Evolutionary conservation across 495 filamentous ascomycete species (phyloP).

Genomic region (Neurospora sp.): DNA sequence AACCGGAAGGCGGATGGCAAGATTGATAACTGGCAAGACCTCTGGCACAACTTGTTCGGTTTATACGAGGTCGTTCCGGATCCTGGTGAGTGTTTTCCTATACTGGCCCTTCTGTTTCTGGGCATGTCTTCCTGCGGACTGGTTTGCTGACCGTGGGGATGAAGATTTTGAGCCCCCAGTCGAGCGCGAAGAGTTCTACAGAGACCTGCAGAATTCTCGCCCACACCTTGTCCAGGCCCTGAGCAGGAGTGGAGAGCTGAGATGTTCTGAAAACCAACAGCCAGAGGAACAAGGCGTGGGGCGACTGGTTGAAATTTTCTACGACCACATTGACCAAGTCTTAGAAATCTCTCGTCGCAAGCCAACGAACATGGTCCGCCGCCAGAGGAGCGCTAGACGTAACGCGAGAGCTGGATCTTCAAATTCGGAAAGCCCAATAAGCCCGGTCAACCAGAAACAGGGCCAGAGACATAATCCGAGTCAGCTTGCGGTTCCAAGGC

Average conservation of each 20-base stretch:
- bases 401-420: background rate
- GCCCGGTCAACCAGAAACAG: background rate
- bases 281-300: background rate
- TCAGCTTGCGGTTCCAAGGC: background rate
- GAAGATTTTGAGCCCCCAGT: conserved; percentile 20
- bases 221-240: background rate
- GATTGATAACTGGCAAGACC: conserved; percentile 15
- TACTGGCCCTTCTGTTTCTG: background rate
- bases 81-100: conserved; percentile 3
- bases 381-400: conserved; percentile 1
- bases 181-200: conserved; percentile 20
- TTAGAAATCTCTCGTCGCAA: background rate
- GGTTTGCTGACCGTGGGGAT: background rate
- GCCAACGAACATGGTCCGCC: background rate
- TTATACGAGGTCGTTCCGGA: conserved; percentile 5
- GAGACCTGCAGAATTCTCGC: conserved; percentile 5
- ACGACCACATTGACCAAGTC: conserved; percentile 2
- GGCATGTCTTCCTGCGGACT: background rate
- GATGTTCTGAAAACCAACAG: background rate
- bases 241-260: conserved; percentile 1
- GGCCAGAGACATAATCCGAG: background rate
- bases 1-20: conserved; percentile 17
- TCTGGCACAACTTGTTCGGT: conserved; percentile 20
- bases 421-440: background rate
- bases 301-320: background rate